Percentiles rank a stretch among this genome's conserved stretches.
Evolutionary conservation across 306 rosid genomes (phyloP).

Genomic region (Pyrus bretschneideri): DNA sequence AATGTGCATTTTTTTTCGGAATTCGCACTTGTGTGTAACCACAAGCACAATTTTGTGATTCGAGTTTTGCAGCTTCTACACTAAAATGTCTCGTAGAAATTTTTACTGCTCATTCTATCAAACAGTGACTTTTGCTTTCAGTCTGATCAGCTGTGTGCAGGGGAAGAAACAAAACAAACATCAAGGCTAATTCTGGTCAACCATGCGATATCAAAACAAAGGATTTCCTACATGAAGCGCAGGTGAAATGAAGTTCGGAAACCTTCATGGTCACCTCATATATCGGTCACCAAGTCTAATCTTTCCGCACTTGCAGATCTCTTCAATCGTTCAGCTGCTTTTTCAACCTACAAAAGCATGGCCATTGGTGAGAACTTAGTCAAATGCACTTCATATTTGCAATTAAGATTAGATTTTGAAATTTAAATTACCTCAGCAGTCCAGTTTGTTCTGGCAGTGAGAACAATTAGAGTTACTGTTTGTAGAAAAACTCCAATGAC

Average conservation of each 20-base stretch:
- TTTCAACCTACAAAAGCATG: slow-evolving; percentile 35
- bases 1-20: background rate
- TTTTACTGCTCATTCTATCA: too few species aligned
- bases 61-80: background rate
- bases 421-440: slow-evolving; percentile 38
- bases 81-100: background rate
- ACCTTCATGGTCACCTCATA: background rate
- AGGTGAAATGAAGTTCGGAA: background rate
- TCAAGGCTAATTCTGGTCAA: too few species aligned
- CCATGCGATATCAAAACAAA: background rate
- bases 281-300: slow-evolving; percentile 10
- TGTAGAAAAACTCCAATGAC: slow-evolving; percentile 54
- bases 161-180: background rate
- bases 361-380: background rate
- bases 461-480: slow-evolving; percentile 44
- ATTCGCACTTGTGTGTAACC: background rate
- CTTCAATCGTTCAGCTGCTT: slow-evolving; percentile 38
- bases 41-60: background rate
- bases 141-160: background rate
- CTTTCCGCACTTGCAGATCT: slow-evolving; percentile 6
- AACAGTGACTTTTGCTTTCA: too few species aligned
- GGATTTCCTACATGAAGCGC: background rate
- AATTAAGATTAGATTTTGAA: background rate
- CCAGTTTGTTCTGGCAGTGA: slow-evolving; percentile 67
- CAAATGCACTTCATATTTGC: background rate